Conservation (phyloP, 768 basidiomycete species). For the Russula olivacea region DNA sequence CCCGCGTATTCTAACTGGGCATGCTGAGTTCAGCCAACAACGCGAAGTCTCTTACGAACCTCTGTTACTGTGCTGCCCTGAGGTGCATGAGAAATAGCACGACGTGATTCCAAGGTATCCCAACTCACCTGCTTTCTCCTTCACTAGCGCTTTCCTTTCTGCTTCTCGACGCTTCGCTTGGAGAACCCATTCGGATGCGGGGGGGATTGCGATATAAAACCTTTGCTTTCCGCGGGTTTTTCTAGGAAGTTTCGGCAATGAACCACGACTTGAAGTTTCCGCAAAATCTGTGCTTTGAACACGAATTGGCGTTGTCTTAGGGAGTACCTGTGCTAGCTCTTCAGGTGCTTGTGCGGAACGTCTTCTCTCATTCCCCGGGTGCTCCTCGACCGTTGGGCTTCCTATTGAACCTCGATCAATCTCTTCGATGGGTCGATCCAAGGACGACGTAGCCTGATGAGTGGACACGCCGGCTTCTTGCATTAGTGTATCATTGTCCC, state of each 20-base stretch:
- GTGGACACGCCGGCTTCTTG: constrained; percentile 4
- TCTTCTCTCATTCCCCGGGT: not conserved
- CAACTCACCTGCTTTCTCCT: constrained; percentile 2
- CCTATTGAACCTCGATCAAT: not conserved
- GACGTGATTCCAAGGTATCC: not conserved
- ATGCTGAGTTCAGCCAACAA: constrained; percentile 8
- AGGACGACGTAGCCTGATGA: constrained; percentile 7
- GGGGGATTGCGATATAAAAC: constrained; percentile 17
- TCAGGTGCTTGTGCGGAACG: not conserved
- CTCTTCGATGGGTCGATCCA: constrained; percentile 2
- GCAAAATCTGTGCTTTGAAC: not conserved
- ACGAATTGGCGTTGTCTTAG: not conserved
- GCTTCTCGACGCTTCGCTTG: constrained; percentile 13
- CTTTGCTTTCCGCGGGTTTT: not conserved
- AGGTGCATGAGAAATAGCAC: not conserved
- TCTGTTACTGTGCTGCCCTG: constrained; percentile 8
- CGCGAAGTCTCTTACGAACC: constrained; percentile 14
- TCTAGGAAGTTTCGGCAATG: not conserved
- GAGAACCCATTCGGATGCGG: constrained; percentile 15
- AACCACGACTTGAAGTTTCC: not conserved
- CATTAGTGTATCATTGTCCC: not conserved
- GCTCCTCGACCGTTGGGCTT: not conserved
- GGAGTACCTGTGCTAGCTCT: not conserved
- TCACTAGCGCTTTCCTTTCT: not conserved
- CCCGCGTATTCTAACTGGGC: constrained; percentile 18